Conservation (phyloP, 202 grass and related monocot species). For the Schoenoplectus tabernaemontani region DNA sequence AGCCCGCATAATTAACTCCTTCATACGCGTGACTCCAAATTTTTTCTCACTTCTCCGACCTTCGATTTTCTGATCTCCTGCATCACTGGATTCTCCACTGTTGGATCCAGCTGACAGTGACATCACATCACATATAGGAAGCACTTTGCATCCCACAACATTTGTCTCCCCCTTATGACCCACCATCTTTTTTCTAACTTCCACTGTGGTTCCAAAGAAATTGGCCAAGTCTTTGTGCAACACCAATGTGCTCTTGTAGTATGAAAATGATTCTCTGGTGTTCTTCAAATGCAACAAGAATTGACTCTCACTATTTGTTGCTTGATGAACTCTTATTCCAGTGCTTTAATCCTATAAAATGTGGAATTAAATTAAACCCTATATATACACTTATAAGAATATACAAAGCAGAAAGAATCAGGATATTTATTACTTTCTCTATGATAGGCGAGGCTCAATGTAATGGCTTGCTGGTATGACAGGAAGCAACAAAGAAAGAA, state of each 20-base stretch:
- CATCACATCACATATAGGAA: constrained; percentile 44
- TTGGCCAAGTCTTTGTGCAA: not conserved
- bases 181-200: constrained; percentile 11
- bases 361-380: not conserved
- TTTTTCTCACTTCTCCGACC: constrained; percentile 32
- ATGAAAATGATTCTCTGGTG: not conserved
- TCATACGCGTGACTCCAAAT: constrained; percentile 42
- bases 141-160: constrained; percentile 62
- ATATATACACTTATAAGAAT: not conserved
- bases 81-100: constrained; percentile 30
- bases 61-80: constrained; percentile 45
- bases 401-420: not conserved
- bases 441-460: not conserved
- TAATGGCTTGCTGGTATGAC: not conserved
- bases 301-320: not conserved
- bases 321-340: not conserved
- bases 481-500: not conserved
- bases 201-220: not conserved
- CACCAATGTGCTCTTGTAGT: not conserved
- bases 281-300: not conserved
- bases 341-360: not conserved
- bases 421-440: not conserved
- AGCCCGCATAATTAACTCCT: constrained; percentile 62
- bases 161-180: constrained; percentile 26
- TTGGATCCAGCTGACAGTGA: constrained; percentile 27